Base-by-base conservation (phyloP, 805 yeast genomes). In the Brettanomyces naardenensis region DNA sequence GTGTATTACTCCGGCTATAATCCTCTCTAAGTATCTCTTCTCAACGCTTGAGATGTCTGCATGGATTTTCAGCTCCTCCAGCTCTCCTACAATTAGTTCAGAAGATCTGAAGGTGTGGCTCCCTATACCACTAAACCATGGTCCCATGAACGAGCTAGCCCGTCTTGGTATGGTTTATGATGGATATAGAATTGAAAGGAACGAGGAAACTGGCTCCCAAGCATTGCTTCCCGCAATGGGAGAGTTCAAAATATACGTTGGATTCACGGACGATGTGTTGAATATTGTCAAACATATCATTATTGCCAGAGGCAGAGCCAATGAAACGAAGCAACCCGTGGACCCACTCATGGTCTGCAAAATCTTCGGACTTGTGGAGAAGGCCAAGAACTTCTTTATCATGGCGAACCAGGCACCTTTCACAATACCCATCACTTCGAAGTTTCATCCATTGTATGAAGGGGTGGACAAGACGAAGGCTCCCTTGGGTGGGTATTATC, bases 51-150 rank as follows among this genome's bases (percentile, higher is more conserved):
- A 77, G 45, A 58, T 75, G 3, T 59, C 74, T 23, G 78, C 80
- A 1, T 78, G 78, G 0, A 49, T 76, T 36, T 66, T 73, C 25
- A 78, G 79, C 7, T 79, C 80, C 4, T 69, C 77, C 1, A n/a
- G 14, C 9, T 17, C 33, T 13, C 17, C 28, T 5, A 15, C 27
- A 10, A 46, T 75, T 11, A 65, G 66, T 21, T 47, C 62, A 9
- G 62, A 62, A 18, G 69, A 75, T 39, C 46, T 76, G 5, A 66
- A 59, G 36, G 52, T 33, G 29, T 50, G 55, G 58, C 41, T 51
- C 10, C 53, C 57, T 1, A 41, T 53, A 21, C 56, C 55, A 6
- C 35, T 49, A 19, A 50, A 52, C 31, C 52, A 50, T 37, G 56
- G 50, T 1, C 52, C 58, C 0, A 28, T 48, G 7, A n/a, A 34